Evolutionary conservation across 2,329 filamentous ascomycete genomes (phyloP), one percentile per base, ranked within the genome.

Genomic region (Alternaria sp.): DNA sequence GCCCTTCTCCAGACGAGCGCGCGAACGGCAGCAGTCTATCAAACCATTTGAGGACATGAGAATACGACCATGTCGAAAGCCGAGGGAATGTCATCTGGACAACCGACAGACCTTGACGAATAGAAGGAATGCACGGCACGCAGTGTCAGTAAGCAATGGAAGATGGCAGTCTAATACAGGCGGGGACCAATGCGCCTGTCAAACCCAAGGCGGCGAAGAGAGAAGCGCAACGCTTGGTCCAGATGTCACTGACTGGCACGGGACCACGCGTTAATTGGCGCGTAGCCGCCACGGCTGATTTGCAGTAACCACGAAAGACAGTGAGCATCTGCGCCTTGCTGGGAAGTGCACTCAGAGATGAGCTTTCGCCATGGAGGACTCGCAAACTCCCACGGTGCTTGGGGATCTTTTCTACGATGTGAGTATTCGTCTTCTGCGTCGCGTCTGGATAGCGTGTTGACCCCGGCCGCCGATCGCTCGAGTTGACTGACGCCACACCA

Each of bases 371-470:
- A 79, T 79, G 76, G 70, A 70, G 46, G 74, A 78, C 57, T 76
- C 72, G 51, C 71, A 79, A 65, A 69, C 70, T 15, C 68, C 59
- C 45, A 71, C 73, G 2, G 60, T 70, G 67, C 68, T 80, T 55
- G 68, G 64, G 10, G 76, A 80, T 9, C 46, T 67, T 12, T 58
- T 75, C 33, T 79, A 75, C 63, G 70, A 79, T 73, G 78, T 79
- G 71, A 78, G 78, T 73, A 65, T 12, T 65, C 69, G 55, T 63
- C 43, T 69, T 65, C 55, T 70, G 26, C 50, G 45, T 60, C 55
- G 60, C 56, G 60, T 56, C 30, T 26, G 41, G 57, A 66, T 65
- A 50, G 61, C 55, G 71, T 66, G 68, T 61, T 63, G 55, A 72
- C 69, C 74, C 73, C 68, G 70, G 72, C 61, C 66, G 74, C 69